phyloP scores from a whole-genome alignment of 1,139 yeast species.

The Lodderomyces jiufengensis region DNA sequence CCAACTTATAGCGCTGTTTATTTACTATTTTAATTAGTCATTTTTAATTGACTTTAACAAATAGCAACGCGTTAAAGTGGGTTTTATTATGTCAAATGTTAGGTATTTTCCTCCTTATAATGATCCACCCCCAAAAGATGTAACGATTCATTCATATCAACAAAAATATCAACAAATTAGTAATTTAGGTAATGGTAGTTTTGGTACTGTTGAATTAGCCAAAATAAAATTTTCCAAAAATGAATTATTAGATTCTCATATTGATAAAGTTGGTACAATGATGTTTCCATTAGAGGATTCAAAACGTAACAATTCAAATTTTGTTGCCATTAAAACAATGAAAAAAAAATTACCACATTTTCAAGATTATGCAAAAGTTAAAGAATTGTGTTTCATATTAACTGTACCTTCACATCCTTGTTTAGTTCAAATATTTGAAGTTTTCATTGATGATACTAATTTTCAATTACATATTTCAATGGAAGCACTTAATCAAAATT shows the following conservation, averaged over 20 bases:
- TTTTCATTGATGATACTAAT: slow-evolving; percentile 62
- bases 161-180: slow-evolving; percentile 49
- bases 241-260: slow-evolving; percentile 13
- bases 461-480: slow-evolving; percentile 73
- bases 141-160: slow-evolving; percentile 40
- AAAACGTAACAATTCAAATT: slow-evolving; percentile 24
- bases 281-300: slow-evolving; percentile 43
- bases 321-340: slow-evolving; percentile 87
- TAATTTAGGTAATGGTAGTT: slow-evolving; percentile 71
- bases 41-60: too few species aligned
- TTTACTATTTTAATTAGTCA: too few species aligned
- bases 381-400: slow-evolving; percentile 72
- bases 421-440: slow-evolving; percentile 70
- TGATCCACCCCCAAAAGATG: slow-evolving; percentile 19
- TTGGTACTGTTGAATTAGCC: slow-evolving; percentile 70
- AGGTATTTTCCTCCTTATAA: slow-evolving; percentile 2
- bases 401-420: slow-evolving; percentile 69
- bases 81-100: background rate
- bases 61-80: too few species aligned
- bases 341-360: slow-evolving; percentile 47
- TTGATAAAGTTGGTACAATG: slow-evolving; percentile 38
- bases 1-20: too few species aligned
- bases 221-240: slow-evolving; percentile 27
- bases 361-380: slow-evolving; percentile 58
- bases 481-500: slow-evolving; percentile 84